phyloP scores from a whole-genome alignment of 2,329 filamentous ascomycete genomes.

The Fusarium subglutinans region DNA sequence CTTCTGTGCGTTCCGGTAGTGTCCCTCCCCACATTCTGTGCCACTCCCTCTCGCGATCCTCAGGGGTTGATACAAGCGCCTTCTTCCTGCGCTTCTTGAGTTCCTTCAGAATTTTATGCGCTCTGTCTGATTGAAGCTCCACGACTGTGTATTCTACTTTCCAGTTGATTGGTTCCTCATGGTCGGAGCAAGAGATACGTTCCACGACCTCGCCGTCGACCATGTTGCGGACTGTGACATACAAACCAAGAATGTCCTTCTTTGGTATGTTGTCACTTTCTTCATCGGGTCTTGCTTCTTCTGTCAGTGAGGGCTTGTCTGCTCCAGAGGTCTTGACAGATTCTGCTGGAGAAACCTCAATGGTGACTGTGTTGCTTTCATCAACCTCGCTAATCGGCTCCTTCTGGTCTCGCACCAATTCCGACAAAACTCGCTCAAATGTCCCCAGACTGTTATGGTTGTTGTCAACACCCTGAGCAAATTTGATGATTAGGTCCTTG shows the following conservation, averaged over 20 bases:
- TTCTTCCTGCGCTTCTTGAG: constrained; percentile 65
- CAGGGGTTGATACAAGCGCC: constrained; percentile 53
- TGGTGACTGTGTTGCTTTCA: not conserved
- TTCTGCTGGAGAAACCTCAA: not conserved
- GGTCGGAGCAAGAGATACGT: constrained; percentile 60
- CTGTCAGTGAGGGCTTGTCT: not conserved
- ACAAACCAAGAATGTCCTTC: constrained; percentile 66
- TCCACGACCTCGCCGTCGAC: constrained; percentile 72
- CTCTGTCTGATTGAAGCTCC: constrained; percentile 62
- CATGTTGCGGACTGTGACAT: constrained; percentile 75
- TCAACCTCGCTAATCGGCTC: constrained; percentile 34
- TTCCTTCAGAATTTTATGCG: constrained; percentile 62
- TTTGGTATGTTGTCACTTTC: not conserved
- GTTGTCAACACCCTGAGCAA: constrained; percentile 58
- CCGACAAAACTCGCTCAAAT: constrained; percentile 62
- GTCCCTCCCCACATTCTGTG: constrained; percentile 58
- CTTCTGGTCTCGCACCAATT: constrained; percentile 53
- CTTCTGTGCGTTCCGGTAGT: constrained; percentile 53
- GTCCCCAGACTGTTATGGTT: constrained; percentile 53
- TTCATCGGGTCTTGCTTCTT: not conserved
- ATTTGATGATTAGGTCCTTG: constrained; percentile 62
- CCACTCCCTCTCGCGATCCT: constrained; percentile 53
- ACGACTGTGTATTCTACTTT: constrained; percentile 79
- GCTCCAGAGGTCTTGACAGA: not conserved
- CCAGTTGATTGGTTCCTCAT: constrained; percentile 60